Evolutionary conservation across 2,329 filamentous ascomycete species (phyloP).

Genomic region (Trichoderma koningii): DNA sequence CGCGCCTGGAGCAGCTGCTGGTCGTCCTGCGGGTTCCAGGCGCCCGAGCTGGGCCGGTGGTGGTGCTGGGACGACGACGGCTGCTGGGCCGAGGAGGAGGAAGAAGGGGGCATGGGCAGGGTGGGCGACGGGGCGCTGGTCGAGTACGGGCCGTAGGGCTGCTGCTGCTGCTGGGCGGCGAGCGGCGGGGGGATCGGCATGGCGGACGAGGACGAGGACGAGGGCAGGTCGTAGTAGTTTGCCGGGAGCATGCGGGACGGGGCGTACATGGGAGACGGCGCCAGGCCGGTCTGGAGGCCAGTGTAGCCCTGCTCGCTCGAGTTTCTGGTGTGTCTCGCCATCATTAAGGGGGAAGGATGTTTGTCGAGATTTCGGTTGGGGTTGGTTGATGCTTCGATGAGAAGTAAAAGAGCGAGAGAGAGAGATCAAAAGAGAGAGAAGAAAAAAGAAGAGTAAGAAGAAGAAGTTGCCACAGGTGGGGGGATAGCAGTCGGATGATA

Average conservation of each 20-base stretch:
- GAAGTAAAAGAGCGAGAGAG: background rate
- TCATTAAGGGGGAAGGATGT: conserved; percentile 35
- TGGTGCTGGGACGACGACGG: conserved; percentile 37
- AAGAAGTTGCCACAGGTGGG: background rate
- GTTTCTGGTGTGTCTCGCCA: conserved; percentile 50
- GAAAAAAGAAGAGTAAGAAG: background rate
- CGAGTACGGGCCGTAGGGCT: conserved; percentile 46
- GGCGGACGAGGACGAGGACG: conserved; percentile 20
- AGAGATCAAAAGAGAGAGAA: background rate
- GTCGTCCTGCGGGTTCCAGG: conserved; percentile 76
- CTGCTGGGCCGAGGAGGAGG: conserved; percentile 44
- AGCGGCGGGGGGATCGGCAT: conserved; percentile 25
- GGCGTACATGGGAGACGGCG: conserved; percentile 47
- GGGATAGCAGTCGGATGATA: background rate
- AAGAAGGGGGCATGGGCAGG: conserved; percentile 45
- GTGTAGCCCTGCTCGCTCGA: conserved; percentile 42
- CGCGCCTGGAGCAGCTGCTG: conserved; percentile 70
- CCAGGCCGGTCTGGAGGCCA: conserved; percentile 46
- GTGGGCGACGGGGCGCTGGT: conserved; percentile 38
- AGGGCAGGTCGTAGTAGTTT: conserved; percentile 42
- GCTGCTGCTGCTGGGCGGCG: conserved; percentile 3
- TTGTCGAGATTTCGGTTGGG: conserved; percentile 15
- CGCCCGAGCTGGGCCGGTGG: conserved; percentile 61
- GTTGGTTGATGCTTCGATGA: background rate
- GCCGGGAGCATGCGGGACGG: conserved; percentile 46